Evolutionary conservation across 2,329 filamentous ascomycete genomes (phyloP).

Genomic region (Arthrobotrys iridis): DNA sequence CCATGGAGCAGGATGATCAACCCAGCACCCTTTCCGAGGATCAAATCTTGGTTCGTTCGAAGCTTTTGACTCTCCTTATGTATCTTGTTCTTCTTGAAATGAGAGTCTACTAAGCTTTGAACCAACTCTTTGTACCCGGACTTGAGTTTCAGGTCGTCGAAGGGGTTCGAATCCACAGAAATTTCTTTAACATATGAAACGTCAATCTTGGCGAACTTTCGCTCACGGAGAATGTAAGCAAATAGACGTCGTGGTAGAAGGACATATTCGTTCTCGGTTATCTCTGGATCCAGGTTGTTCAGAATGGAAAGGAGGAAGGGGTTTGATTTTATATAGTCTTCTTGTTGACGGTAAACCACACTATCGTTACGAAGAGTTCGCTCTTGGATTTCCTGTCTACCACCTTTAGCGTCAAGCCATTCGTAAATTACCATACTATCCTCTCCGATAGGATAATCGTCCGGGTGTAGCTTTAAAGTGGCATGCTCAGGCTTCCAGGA

Average conservation of each 20-base stretch:
- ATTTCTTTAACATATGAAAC: constrained; percentile 60
- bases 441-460: constrained; percentile 51
- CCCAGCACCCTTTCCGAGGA: constrained; percentile 64
- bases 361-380: neutral
- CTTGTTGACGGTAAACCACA: neutral
- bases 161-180: constrained; percentile 59
- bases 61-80: constrained; percentile 11
- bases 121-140: constrained; percentile 63
- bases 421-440: neutral
- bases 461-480: constrained; percentile 59
- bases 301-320: constrained; percentile 58
- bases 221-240: constrained; percentile 62
- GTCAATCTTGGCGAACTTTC: constrained; percentile 62
- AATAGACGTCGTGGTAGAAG: constrained; percentile 64
- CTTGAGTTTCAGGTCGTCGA: constrained; percentile 63
- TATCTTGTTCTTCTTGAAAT: constrained; percentile 60
- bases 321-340: constrained; percentile 59
- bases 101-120: constrained; percentile 62
- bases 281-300: constrained; percentile 56
- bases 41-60: constrained; percentile 60
- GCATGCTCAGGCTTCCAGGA: constrained; percentile 62
- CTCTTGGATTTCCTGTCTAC: constrained; percentile 6
- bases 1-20: constrained; percentile 65
- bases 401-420: constrained; percentile 5
- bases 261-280: constrained; percentile 59